Base-by-base conservation (phyloP, 306 rosid species). In the Glycine latifolia region DNA sequence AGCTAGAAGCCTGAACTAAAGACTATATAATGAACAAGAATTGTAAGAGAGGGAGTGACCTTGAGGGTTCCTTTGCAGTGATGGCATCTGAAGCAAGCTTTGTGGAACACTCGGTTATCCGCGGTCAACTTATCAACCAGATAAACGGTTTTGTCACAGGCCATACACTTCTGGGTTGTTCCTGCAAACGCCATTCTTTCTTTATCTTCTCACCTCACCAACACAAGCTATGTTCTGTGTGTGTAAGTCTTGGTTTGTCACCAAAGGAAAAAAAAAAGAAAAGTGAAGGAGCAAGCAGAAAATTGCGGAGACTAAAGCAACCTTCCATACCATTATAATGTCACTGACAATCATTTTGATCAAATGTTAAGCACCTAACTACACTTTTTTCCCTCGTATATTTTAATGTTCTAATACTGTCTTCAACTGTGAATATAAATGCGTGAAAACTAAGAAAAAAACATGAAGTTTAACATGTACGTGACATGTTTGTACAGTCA, bases 151-250 rank as follows among this genome's bases (percentile, higher is more conserved):
- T 93, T 95, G 82, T 88, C 97, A 85, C 99, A 95, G 41, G 99
- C 99, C 99, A 95, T 95, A 82, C 99, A 95, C 63, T 95, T 95
- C 91, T 95, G 99, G 75, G 97, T 95, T 84, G 99, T 95, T 83
- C 99, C 99, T 84, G 98, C 97, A 89, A 95, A 95, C 76, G 99
- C 99, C 99, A 93, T 91, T 4, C 31, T 75, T 79, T 43, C 61
- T 60, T 26, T 39, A 53, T 54, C 73, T 53, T 82, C 77, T 73
- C 48, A 58, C 71, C 84, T 47, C n/a, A 65, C 43, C 75, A 53
- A 70, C 71, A 78, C 69, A 62, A 37, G 15, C 48, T 74, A 78
- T 63, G 76, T 76, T 81, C 52, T 70, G 63, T 80, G 10, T 37
- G 41, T 71, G 20, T 82, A 3, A 48, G 60, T 50, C 49, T 82